Percentiles rank a stretch among this genome's conserved stretches.
These are phyloP conservation scores for Thalassia testudinum DNA, from an alignment of 116 monocot species.

Conservation along the genomic window DNA sequence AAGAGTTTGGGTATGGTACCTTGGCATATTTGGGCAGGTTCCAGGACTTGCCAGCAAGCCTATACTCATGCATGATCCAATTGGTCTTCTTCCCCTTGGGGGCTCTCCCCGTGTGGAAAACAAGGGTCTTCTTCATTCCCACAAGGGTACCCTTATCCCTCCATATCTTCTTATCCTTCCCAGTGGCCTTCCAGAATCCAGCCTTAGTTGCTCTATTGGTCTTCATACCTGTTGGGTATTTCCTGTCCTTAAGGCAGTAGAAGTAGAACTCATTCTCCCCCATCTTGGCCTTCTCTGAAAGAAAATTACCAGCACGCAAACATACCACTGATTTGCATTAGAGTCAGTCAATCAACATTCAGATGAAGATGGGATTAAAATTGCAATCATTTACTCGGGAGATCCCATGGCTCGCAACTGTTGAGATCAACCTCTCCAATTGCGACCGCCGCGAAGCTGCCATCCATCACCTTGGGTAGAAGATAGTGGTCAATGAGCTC, in stretches of 20 bases:
- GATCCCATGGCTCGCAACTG: constrained; percentile 82
- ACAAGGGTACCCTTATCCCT: constrained; percentile 25
- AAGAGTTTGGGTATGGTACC: constrained; percentile 14
- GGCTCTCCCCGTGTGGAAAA: constrained; percentile 78
- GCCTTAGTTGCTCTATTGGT: constrained; percentile 76
- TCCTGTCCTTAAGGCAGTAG: constrained; percentile 64
- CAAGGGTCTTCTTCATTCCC: constrained; percentile 91
- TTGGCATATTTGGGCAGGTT: constrained; percentile 21
- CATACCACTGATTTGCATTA: background rate
- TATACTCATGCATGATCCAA: constrained; percentile 89
- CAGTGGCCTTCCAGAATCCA: constrained; percentile 92
- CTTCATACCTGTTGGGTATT: constrained; percentile 78
- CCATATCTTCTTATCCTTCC: constrained; percentile 69
- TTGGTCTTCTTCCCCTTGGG: constrained; percentile 69
- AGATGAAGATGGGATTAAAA: background rate
- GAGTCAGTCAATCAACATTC: too few relatives aligned
- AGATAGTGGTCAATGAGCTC: constrained; percentile 73
- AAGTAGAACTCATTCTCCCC: constrained; percentile 79
- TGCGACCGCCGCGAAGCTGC: constrained; percentile 26
- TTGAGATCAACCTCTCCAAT: constrained; percentile 66
- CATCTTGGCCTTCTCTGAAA: constrained; percentile 47
- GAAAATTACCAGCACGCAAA: background rate
- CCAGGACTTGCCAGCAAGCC: constrained; percentile 38
- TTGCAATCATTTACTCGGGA: constrained; percentile 30
- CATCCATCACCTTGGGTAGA: constrained; percentile 21